Evolutionary conservation across 768 basidiomycete genomes (phyloP), one percentile per base, ranked within the genome.

Genomic region (Sarcodon sp.): DNA sequence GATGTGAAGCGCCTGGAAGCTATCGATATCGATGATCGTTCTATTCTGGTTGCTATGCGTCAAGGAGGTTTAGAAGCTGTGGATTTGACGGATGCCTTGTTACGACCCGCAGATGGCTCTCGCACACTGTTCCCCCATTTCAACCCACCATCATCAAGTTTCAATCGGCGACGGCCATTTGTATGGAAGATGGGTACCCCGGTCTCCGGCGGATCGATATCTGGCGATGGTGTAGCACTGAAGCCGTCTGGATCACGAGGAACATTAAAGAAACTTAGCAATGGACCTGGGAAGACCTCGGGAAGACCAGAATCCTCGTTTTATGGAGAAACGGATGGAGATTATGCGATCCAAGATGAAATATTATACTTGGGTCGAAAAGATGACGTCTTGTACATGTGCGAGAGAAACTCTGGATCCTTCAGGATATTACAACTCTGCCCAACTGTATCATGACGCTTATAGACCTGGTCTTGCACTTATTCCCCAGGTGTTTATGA

Each of bases 141-240:
- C 58, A 68, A 71, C 43, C 74, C 84, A 8, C 69, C 79, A 6
- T 62, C 69, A 10, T 78, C 72, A 15, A 76, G 72, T 47, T 70
- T 76, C 54, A 87, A 80, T 58, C 70, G 87, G 44, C 75, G 87
- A 10, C 74, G 70, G 5, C 79, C 87, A 3, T 91, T 80, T 57
- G 76, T 87, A 4, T 91, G 87, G 87, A 83, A 73, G 61, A 87
- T 87, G 46, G 87, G 87, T 27, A 79, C 79, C 9, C 82, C 84
- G 1, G 66, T 87, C 7, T 61, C 71, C 32, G 58, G 72, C 13
- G 65, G 70, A 1, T 54, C 67, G 2, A 61, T 63, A 1, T 59
- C 66, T 4, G 66, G 69, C 4, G 53, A 47, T 3, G 33, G 37
- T 4, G 35, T 44, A 13, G 44, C 47, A 8, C 46, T 50, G 7